Conservation (phyloP, 148 eudicot species). For the Rhododendron ferrugineum region DNA sequence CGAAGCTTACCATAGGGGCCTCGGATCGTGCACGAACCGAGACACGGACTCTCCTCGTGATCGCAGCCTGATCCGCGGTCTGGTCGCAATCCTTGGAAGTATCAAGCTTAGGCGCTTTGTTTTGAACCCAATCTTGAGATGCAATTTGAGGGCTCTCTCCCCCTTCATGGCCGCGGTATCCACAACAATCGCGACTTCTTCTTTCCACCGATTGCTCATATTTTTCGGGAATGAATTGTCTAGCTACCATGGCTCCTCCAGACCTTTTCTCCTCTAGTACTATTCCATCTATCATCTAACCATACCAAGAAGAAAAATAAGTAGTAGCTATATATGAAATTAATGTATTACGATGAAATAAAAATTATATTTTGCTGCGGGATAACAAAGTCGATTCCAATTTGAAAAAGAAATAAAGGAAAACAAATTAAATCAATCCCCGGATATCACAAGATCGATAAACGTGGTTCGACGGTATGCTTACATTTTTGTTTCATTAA, state of each 20-base stretch:
- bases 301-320: neutral
- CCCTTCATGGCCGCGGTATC: neutral
- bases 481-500: too few relatives aligned
- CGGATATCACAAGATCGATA: too few relatives aligned
- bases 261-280: neutral
- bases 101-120: neutral
- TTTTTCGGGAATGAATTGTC: conserved; percentile 7
- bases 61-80: conserved; percentile 23
- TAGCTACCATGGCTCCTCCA: conserved; percentile 5
- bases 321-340: neutral
- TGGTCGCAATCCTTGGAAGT: conserved; percentile 7
- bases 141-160: neutral
- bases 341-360: too few relatives aligned
- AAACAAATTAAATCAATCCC: too few relatives aligned
- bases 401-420: too few relatives aligned
- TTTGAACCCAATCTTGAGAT: neutral
- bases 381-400: too few relatives aligned
- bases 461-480: too few relatives aligned
- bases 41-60: conserved; percentile 49
- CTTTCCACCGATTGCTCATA: neutral
- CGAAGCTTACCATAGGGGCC: conserved; percentile 42
- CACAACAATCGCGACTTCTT: neutral
- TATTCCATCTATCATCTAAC: neutral
- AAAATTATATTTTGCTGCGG: too few relatives aligned
- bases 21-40: conserved; percentile 52